phyloP scores from a whole-genome alignment of 352 stramenopile species.

The Phytophthora cryptogea region DNA sequence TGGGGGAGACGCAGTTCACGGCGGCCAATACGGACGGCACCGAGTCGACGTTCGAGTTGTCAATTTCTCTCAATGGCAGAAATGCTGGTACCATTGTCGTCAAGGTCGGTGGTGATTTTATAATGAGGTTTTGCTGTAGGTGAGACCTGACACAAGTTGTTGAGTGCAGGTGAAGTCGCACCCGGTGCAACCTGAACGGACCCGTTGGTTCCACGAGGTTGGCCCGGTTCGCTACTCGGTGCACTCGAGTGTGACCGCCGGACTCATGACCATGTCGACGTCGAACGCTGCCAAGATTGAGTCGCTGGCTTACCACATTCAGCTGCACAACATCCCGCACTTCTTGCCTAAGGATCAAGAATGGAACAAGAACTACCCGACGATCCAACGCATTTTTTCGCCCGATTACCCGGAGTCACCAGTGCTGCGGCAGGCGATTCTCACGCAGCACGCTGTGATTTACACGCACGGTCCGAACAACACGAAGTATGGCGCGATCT shows the following conservation, averaged over 20 bases:
- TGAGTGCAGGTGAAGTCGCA: slow-evolving; percentile 33
- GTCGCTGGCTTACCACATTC: slow-evolving; percentile 41
- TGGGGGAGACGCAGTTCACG: slow-evolving; percentile 37
- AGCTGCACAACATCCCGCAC: slow-evolving; percentile 40
- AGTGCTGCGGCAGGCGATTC: slow-evolving; percentile 41
- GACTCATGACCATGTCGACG: slow-evolving; percentile 38
- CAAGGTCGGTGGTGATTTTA: slow-evolving; percentile 15
- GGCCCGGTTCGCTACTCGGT: slow-evolving; percentile 44
- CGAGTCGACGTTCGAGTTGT: slow-evolving; percentile 32
- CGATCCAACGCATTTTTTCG: slow-evolving; percentile 48
- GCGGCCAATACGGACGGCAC: slow-evolving; percentile 30
- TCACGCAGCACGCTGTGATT: slow-evolving; percentile 41
- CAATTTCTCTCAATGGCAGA: slow-evolving; percentile 25
- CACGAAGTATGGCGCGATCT: slow-evolving; percentile 33
- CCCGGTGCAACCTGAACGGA: slow-evolving; percentile 4
- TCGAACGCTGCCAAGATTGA: slow-evolving; percentile 36
- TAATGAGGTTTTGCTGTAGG: not conserved
- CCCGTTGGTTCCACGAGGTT: slow-evolving; percentile 24
- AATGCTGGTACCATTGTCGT: slow-evolving; percentile 33
- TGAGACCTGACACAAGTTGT: slow-evolving; percentile 1
- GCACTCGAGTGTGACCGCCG: slow-evolving; percentile 43
- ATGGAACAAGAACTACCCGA: slow-evolving; percentile 48
- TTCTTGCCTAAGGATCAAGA: slow-evolving; percentile 40
- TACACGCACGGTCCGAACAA: slow-evolving; percentile 40
- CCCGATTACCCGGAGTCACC: slow-evolving; percentile 34